These are phyloP conservation scores for Neospora caninum DNA, from an alignment of 169 alveolate genomes.

Conservation along the genomic window DNA sequence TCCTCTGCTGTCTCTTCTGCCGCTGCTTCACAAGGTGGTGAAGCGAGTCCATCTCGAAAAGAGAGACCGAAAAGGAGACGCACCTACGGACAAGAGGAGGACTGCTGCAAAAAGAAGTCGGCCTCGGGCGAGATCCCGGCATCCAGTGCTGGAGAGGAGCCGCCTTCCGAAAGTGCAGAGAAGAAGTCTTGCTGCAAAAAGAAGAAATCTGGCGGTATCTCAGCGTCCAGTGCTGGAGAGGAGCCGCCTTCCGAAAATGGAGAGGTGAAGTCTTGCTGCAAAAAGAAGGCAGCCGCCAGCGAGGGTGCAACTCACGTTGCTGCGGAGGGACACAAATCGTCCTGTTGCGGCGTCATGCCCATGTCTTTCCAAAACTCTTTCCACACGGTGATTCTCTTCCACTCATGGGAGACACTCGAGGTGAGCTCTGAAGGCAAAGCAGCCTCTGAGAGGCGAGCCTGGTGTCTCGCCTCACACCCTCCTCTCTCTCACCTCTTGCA, in stretches of 20 bases:
- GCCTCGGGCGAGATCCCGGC: background rate
- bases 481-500: background rate
- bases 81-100: background rate
- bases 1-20: too few species aligned
- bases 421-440: too few species aligned
- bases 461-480: background rate
- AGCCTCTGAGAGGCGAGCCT: too few species aligned
- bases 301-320: background rate
- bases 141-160: background rate
- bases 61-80: too few species aligned
- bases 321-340: background rate
- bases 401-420: slow-evolving; percentile 7
- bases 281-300: background rate
- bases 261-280: background rate
- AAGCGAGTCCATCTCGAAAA: too few species aligned
- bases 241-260: background rate
- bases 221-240: too few species aligned
- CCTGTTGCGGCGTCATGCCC: slow-evolving; percentile 51
- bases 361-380: background rate
- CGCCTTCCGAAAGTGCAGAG: too few species aligned
- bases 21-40: too few species aligned
- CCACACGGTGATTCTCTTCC: slow-evolving; percentile 46
- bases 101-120: background rate
- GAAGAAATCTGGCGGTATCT: background rate
- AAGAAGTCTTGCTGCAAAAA: slow-evolving; percentile 7